These are phyloP conservation scores for Arabidopsis arenosa DNA, from an alignment of 345 rosid genomes.

Conservation along the genomic window DNA sequence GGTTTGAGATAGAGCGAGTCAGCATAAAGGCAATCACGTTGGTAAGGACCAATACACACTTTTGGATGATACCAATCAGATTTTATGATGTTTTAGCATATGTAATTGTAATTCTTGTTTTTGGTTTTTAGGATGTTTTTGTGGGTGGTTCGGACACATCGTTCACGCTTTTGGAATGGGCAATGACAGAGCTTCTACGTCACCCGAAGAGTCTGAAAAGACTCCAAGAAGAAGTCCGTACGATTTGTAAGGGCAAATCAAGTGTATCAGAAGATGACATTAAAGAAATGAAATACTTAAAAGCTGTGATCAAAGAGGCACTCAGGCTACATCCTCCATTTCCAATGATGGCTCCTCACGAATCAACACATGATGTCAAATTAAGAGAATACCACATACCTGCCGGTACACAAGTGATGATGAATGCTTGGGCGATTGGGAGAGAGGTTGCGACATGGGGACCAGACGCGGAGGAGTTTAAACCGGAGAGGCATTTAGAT, in stretches of 20 bases:
- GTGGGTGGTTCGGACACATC: constrained; percentile 52
- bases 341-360: constrained; percentile 46
- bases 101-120: neutral
- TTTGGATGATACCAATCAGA: neutral
- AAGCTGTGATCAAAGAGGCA: constrained; percentile 51
- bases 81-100: neutral
- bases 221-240: constrained; percentile 46
- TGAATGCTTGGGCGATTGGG: constrained; percentile 53
- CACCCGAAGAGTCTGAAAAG: constrained; percentile 44
- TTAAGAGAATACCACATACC: constrained; percentile 44
- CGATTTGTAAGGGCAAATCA: constrained; percentile 10
- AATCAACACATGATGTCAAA: constrained; percentile 40
- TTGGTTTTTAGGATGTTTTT: constrained; percentile 47
- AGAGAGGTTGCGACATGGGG: constrained; percentile 47
- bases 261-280: constrained; percentile 45
- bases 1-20: constrained; percentile 36
- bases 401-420: constrained; percentile 44
- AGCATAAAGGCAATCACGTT: constrained; percentile 50
- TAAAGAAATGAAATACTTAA: constrained; percentile 40
- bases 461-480: constrained; percentile 40
- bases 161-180: constrained; percentile 49
- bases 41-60: constrained; percentile 37
- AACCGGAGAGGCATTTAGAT: constrained; percentile 48
- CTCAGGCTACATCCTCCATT: constrained; percentile 53
- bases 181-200: constrained; percentile 52